Evolutionary conservation across 495 filamentous ascomycete species (phyloP).

Genomic region (Filosporella fistucella): DNA sequence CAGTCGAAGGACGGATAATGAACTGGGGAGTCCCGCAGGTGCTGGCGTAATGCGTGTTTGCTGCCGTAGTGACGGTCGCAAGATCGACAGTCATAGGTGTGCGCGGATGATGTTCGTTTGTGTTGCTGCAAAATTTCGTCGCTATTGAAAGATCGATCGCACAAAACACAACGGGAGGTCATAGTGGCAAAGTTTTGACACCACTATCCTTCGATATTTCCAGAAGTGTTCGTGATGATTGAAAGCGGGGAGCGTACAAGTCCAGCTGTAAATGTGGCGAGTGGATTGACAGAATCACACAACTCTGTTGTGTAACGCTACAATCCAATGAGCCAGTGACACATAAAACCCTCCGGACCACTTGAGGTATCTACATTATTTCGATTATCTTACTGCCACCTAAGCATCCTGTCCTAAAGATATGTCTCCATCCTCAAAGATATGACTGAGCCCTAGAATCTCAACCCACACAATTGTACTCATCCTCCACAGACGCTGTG

Average conservation of each 20-base stretch:
- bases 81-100: conserved; percentile 6
- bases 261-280: neutral
- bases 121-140: conserved; percentile 4
- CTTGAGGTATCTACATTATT: conserved; percentile 1
- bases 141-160: conserved; percentile 10
- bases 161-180: neutral
- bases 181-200: neutral
- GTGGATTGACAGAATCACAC: neutral
- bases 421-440: conserved; percentile 9
- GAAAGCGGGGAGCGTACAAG: neutral
- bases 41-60: conserved; percentile 10
- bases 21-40: conserved; percentile 8
- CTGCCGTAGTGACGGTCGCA: conserved; percentile 14
- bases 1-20: conserved; percentile 13
- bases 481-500: conserved; percentile 8
- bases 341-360: neutral
- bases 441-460: conserved; percentile 13
- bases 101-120: neutral
- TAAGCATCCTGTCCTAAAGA: conserved; percentile 4
- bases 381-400: neutral
- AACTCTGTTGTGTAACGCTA: conserved; percentile 5
- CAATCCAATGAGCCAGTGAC: conserved; percentile 1
- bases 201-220: neutral
- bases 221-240: conserved; percentile 1
- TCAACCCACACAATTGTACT: conserved; percentile 10